Percentiles rank a stretch among this genome's conserved stretches.
phyloP scores from a whole-genome alignment of 345 rosid genomes.

The Salix udensis region DNA sequence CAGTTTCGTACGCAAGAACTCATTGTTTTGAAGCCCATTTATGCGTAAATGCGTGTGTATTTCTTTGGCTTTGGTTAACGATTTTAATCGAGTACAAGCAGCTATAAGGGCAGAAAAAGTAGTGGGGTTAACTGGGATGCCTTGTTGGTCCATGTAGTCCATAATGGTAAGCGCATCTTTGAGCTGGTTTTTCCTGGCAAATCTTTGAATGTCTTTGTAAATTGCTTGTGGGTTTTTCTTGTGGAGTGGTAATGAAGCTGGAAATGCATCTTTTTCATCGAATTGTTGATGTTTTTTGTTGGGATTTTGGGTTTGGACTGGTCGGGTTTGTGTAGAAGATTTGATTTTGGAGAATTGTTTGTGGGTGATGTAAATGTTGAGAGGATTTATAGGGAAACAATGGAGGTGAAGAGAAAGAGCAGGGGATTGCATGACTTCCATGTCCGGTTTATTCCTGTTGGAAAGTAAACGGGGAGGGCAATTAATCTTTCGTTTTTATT shows the following conservation, averaged over 20 bases:
- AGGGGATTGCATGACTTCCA: not conserved
- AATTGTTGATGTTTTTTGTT: not conserved
- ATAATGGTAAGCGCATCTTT: constrained; percentile 58
- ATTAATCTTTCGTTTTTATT: too few relatives aligned
- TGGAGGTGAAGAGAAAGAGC: not conserved
- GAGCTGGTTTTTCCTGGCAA: constrained; percentile 60
- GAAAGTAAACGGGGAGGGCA: too few relatives aligned
- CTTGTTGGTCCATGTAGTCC: constrained; percentile 63
- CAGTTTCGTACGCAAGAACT: constrained; percentile 61
- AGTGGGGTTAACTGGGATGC: constrained; percentile 66
- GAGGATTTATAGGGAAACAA: not conserved
- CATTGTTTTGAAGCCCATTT: constrained; percentile 66
- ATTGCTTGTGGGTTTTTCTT: constrained; percentile 51
- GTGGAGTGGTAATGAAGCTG: constrained; percentile 27
- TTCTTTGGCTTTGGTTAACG: constrained; percentile 49
- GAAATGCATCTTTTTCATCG: not conserved
- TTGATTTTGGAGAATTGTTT: not conserved
- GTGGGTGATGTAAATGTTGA: not conserved
- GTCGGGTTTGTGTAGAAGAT: not conserved
- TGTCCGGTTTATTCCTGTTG: not conserved
- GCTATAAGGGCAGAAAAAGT: constrained; percentile 70
- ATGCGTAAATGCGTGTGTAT: constrained; percentile 59
- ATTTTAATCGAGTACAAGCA: constrained; percentile 63
- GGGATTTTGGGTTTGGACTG: not conserved
- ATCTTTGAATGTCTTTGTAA: constrained; percentile 54